phyloP scores from a whole-genome alignment of 805 yeast genomes.

The Cyberlindnera japonica region DNA sequence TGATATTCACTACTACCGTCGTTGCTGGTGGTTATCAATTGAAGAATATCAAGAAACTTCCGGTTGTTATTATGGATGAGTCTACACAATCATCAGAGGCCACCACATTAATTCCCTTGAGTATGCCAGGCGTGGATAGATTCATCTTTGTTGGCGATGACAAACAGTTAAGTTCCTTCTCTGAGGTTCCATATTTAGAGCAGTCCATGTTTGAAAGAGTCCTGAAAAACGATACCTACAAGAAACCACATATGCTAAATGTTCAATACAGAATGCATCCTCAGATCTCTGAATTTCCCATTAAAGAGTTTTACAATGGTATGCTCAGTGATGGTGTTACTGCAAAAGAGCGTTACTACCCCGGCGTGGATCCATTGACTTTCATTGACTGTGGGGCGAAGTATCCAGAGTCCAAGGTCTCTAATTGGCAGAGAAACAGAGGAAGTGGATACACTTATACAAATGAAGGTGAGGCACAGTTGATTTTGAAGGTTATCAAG shows the following conservation, averaged over 20 bases:
- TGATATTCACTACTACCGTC: slow-evolving; percentile 69
- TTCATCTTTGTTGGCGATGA: slow-evolving; percentile 76
- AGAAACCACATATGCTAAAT: slow-evolving; percentile 62
- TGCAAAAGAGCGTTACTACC: too few species aligned
- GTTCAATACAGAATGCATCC: slow-evolving; percentile 72
- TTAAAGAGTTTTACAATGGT: slow-evolving; percentile 47
- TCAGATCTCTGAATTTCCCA: slow-evolving; percentile 54
- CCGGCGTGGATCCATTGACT: slow-evolving; percentile 54
- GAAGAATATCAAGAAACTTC: slow-evolving; percentile 57
- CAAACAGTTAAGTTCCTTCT: slow-evolving; percentile 67
- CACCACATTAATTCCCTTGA: slow-evolving; percentile 63
- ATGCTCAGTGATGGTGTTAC: slow-evolving; percentile 56
- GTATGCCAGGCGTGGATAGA: slow-evolving; percentile 62
- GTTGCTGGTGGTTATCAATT: slow-evolving; percentile 67
- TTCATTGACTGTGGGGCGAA: slow-evolving; percentile 58
- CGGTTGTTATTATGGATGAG: slow-evolving; percentile 75
- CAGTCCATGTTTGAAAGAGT: slow-evolving; percentile 68
- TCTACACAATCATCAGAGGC: slow-evolving; percentile 77
- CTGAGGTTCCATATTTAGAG: slow-evolving; percentile 63
- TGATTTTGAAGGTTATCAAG: slow-evolving; percentile 45
- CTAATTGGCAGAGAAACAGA: slow-evolving; percentile 38
- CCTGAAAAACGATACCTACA: slow-evolving; percentile 55
- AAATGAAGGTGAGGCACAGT: slow-evolving; percentile 50
- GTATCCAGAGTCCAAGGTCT: slow-evolving; percentile 45
- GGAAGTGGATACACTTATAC: slow-evolving; percentile 55